Percentiles rank a stretch among this genome's conserved stretches.
phyloP scores from a whole-genome alignment of 768 basidiomycete species.

The Podaxis pistillaris region DNA sequence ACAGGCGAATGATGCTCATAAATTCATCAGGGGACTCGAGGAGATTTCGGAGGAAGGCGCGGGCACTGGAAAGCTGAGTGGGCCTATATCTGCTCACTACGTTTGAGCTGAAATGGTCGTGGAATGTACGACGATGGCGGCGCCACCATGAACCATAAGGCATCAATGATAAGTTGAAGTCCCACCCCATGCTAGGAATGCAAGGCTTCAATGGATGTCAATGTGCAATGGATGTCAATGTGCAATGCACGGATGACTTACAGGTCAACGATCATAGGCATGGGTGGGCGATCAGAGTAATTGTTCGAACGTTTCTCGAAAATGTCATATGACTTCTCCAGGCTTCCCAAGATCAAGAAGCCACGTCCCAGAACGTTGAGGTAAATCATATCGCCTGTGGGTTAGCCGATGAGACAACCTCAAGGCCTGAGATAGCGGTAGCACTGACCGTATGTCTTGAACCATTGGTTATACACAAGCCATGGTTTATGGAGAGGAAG shows the following conservation, averaged over 20 bases:
- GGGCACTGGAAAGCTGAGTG: background rate
- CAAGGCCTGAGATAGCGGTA: no score
- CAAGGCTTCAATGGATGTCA: background rate
- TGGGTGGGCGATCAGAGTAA: constrained; percentile 24
- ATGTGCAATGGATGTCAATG: background rate
- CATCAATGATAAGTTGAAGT: constrained; percentile 2
- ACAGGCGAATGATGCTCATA: background rate
- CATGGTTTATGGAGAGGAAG: constrained; percentile 18
- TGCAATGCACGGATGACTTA: constrained; percentile 5
- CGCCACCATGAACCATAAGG: constrained; percentile 25
- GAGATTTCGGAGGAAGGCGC: constrained; percentile 12
- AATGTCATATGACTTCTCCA: constrained; percentile 8
- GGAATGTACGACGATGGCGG: constrained; percentile 23
- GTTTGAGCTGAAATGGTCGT: constrained; percentile 23
- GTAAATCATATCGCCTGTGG: constrained; percentile 20
- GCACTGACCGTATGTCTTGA: constrained; percentile 18
- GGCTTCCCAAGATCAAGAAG: constrained; percentile 13
- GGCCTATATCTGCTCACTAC: constrained; percentile 15
- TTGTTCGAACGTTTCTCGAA: constrained; percentile 16
- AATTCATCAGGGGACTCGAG: background rate
- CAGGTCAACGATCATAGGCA: constrained; percentile 23
- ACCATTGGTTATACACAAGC: constrained; percentile 18
- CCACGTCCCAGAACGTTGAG: constrained; percentile 16
- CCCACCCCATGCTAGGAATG: constrained; percentile 18
- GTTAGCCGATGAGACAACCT: no score